phyloP scores from a whole-genome alignment of 371 early-diverging fungal species.

The Mucor mucedo region DNA sequence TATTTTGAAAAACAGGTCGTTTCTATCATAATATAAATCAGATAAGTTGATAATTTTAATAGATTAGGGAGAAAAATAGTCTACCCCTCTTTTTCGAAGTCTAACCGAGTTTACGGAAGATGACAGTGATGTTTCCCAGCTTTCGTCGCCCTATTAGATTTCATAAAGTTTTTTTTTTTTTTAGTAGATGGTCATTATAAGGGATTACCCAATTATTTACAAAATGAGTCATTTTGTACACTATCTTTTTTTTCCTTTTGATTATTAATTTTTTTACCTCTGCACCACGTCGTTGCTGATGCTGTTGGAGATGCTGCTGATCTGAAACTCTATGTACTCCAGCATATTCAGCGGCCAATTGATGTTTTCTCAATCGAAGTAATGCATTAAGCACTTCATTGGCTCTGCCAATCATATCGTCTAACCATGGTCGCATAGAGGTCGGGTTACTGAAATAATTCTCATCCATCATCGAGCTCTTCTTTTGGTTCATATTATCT shows the following conservation, averaged over 20 bases:
- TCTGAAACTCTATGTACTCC: slow-evolving; percentile 7
- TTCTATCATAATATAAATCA: slow-evolving; percentile 23
- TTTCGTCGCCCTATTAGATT: slow-evolving; percentile 5
- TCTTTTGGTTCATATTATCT: slow-evolving; percentile 33
- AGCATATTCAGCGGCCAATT: slow-evolving; percentile 31
- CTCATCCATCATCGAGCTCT: slow-evolving; percentile 11
- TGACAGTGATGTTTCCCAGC: background rate
- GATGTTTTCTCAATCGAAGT: slow-evolving; percentile 49
- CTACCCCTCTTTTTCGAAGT: slow-evolving; percentile 36
- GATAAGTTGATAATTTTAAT: too few relatives aligned
- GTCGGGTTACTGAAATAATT: slow-evolving; percentile 9
- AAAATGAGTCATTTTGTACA: slow-evolving; percentile 20
- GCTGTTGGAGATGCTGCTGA: background rate
- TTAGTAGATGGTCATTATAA: background rate
- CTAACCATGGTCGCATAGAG: slow-evolving; percentile 40
- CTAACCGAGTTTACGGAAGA: slow-evolving; percentile 11
- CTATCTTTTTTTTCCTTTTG: slow-evolving; percentile 8
- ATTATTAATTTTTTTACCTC: slow-evolving; percentile 4
- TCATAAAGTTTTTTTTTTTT: background rate
- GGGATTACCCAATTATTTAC: slow-evolving; percentile 8
- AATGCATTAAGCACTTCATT: slow-evolving; percentile 51
- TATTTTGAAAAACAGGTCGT: slow-evolving; percentile 51
- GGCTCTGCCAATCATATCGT: slow-evolving; percentile 51
- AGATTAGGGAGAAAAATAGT: background rate
- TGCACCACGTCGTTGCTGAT: background rate